Percentiles rank a stretch among this genome's conserved stretches.
These are phyloP conservation scores for Yamadazyma kitorensis DNA, from an alignment of 805 yeast species.

Conservation along the genomic window DNA sequence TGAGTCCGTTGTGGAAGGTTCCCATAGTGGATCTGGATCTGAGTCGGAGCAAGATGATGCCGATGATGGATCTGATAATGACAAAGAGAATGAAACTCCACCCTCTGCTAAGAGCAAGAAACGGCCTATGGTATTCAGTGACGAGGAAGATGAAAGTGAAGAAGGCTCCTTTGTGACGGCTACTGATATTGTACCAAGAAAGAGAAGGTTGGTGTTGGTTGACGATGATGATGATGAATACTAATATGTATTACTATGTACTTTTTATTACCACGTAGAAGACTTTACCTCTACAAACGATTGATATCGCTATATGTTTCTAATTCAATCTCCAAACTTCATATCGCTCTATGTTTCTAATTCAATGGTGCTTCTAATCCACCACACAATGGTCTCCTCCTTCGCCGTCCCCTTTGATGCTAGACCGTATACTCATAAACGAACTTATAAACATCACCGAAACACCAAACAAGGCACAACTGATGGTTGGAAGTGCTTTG, in stretches of 20 bases:
- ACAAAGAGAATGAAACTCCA: constrained; percentile 12
- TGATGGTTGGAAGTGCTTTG: constrained; percentile 55
- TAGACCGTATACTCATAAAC: constrained; percentile 58
- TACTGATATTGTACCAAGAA: constrained; percentile 14
- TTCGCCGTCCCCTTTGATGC: constrained; percentile 30
- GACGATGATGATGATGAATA: constrained; percentile 25
- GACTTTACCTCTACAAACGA: no score
- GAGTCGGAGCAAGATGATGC: constrained; percentile 4
- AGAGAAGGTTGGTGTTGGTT: constrained; percentile 21
- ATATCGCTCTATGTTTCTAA: background rate
- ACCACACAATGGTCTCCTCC: constrained; percentile 52
- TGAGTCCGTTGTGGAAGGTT: constrained; percentile 2
- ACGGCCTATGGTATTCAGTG: constrained; percentile 7
- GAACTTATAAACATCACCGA: constrained; percentile 80
- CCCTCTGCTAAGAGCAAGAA: constrained; percentile 4
- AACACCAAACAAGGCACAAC: constrained; percentile 69
- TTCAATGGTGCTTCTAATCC: constrained; percentile 18
- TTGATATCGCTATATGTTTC: no score
- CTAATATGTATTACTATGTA: constrained; percentile 11
- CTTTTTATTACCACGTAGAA: background rate
- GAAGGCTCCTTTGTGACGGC: constrained; percentile 14
- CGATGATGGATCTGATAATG: no score
- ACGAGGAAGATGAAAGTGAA: constrained; percentile 15
- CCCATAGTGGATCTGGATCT: constrained; percentile 3
- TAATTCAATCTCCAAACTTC: no score